These are phyloP conservation scores for Fomitopsis serialis DNA, from an alignment of 768 basidiomycete genomes.

Conservation along the genomic window DNA sequence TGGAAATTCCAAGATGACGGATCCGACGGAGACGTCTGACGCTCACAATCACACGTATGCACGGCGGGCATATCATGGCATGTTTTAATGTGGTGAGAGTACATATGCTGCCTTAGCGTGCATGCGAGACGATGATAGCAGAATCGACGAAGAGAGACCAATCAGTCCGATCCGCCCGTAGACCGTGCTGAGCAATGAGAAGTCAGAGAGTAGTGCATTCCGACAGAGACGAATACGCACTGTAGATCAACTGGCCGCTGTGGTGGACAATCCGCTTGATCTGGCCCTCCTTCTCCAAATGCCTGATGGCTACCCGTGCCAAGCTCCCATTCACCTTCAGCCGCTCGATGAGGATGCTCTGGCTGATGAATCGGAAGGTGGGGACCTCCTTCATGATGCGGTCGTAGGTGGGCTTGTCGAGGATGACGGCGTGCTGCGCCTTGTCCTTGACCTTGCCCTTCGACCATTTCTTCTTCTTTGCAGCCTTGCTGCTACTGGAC, in stretches of 20 bases:
- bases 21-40: too few relatives aligned
- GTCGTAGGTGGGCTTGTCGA: constrained; percentile 91
- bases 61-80: constrained; percentile 19
- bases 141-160: constrained; percentile 10
- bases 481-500: constrained; percentile 75
- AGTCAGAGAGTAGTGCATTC: constrained; percentile 2
- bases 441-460: constrained; percentile 99
- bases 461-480: constrained; percentile 99
- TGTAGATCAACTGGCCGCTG: constrained; percentile 92
- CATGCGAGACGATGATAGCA: constrained; percentile 19
- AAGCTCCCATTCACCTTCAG: constrained; percentile 95
- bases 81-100: constrained; percentile 27
- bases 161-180: constrained; percentile 33
- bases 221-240: constrained; percentile 42
- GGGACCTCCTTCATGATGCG: constrained; percentile 98
- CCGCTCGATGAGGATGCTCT: constrained; percentile 97
- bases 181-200: constrained; percentile 32
- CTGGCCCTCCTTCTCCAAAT: constrained; percentile 88
- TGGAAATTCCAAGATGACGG: too few relatives aligned
- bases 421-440: constrained; percentile 92
- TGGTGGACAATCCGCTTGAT: constrained; percentile 98
- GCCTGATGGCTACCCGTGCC: constrained; percentile 85
- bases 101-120: constrained; percentile 31
- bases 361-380: constrained; percentile 97
- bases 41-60: constrained; percentile 1